These are phyloP conservation scores for Apiotrichum laibachii DNA, from an alignment of 1,284 basidiomycete species.

Conservation along the genomic window DNA sequence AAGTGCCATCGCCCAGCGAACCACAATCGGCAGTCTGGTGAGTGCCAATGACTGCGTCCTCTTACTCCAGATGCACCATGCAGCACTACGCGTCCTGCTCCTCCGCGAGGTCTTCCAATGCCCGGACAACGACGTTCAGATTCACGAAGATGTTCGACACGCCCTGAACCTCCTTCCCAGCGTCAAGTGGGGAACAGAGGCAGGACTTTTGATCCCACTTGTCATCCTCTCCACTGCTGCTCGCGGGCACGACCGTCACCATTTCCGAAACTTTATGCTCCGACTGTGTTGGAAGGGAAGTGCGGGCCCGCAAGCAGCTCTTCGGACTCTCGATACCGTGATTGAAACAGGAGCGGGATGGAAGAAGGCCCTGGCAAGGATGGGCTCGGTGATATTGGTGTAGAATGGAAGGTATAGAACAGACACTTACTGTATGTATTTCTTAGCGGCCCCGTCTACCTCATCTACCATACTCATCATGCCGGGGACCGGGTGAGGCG, in stretches of 20 bases:
- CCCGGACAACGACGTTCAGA: slow-evolving; percentile 5
- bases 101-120: slow-evolving; percentile 15
- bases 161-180: slow-evolving; percentile 6
- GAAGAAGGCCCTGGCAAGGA: slow-evolving; percentile 7
- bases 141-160: slow-evolving; percentile 13
- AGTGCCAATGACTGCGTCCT: background rate
- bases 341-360: slow-evolving; percentile 6
- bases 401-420: background rate
- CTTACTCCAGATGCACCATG: slow-evolving; percentile 15
- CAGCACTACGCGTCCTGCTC: slow-evolving; percentile 15
- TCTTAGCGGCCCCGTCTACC: too few relatives aligned
- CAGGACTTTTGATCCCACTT: slow-evolving; percentile 17
- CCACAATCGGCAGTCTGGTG: slow-evolving; percentile 3
- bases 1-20: background rate
- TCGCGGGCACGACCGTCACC: slow-evolving; percentile 7
- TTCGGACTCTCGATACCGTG: slow-evolving; percentile 13
- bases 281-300: slow-evolving; percentile 25
- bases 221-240: slow-evolving; percentile 11
- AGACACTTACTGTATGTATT: too few relatives aligned
- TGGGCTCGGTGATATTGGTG: slow-evolving; percentile 12
- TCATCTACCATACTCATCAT: too few relatives aligned
- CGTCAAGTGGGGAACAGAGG: slow-evolving; percentile 22
- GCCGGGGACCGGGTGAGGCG: too few relatives aligned
- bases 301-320: slow-evolving; percentile 13
- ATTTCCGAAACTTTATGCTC: slow-evolving; percentile 14